Percentiles rank a stretch among this genome's conserved stretches.
phyloP scores from a whole-genome alignment of 192 early-diverging fungal species.

The Gaertneriomyces sp. region DNA sequence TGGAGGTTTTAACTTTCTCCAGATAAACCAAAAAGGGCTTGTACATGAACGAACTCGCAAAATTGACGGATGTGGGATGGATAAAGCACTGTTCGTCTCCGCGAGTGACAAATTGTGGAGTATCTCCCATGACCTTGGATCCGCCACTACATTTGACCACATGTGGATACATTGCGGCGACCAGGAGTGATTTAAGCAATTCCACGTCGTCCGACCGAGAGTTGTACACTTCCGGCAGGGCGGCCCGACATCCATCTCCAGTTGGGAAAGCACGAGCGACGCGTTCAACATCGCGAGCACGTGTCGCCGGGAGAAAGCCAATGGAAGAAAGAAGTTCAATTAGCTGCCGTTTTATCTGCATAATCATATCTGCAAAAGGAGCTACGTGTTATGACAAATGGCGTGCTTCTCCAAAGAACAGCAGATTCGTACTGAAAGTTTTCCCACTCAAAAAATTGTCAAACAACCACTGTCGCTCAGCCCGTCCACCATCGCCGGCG shows the following conservation, averaged over 20 bases:
- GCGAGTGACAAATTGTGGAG: slow-evolving; percentile 14
- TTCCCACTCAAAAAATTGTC: slow-evolving; percentile 41
- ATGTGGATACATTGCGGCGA: slow-evolving; percentile 42
- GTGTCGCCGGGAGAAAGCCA: slow-evolving; percentile 32
- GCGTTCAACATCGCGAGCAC: slow-evolving; percentile 36
- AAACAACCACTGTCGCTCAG: slow-evolving; percentile 31
- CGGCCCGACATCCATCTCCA: slow-evolving; percentile 34
- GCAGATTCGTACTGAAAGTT: slow-evolving; percentile 13
- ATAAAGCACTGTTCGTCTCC: slow-evolving; percentile 38
- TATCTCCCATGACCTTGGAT: slow-evolving; percentile 53
- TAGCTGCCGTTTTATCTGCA: slow-evolving; percentile 42
- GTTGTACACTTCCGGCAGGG: slow-evolving; percentile 14
- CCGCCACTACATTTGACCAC: slow-evolving; percentile 63
- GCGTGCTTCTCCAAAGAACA: background rate
- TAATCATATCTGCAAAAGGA: slow-evolving; percentile 28
- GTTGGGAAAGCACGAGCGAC: slow-evolving; percentile 11
- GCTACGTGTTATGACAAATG: background rate
- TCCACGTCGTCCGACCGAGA: slow-evolving; percentile 24
- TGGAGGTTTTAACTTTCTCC: slow-evolving; percentile 43
- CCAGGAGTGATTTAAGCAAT: slow-evolving; percentile 34
- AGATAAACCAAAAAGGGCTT: slow-evolving; percentile 39
- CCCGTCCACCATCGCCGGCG: slow-evolving; percentile 16
- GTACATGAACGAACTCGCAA: slow-evolving; percentile 19
- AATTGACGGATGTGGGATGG: slow-evolving; percentile 39
- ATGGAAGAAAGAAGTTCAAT: slow-evolving; percentile 42